These are phyloP conservation scores for Boechera retrofracta DNA, from an alignment of 345 rosid genomes.

Conservation along the genomic window DNA sequence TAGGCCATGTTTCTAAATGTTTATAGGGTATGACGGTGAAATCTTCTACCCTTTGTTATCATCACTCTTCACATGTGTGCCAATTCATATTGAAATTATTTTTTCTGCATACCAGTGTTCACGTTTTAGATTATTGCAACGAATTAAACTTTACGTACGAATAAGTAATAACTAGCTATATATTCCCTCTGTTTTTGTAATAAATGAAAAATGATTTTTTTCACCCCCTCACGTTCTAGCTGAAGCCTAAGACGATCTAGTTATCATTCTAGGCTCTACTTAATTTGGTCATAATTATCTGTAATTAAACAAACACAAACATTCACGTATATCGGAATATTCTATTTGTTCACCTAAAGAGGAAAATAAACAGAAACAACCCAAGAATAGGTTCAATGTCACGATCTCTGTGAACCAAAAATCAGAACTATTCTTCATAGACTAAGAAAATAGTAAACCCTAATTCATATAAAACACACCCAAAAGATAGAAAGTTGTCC, in stretches of 20 bases:
- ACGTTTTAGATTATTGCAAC: background rate
- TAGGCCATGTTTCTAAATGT: too few relatives aligned
- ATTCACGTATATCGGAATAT: conserved; percentile 26
- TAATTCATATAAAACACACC: conserved; percentile 16
- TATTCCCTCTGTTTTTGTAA: background rate
- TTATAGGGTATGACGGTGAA: background rate
- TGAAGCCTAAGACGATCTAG: conserved; percentile 25
- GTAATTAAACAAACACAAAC: conserved; percentile 18
- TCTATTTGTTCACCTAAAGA: conserved; percentile 26
- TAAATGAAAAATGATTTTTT: background rate
- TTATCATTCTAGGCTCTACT: conserved; percentile 11
- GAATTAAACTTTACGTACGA: conserved; percentile 8
- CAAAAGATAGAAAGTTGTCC: conserved; percentile 26
- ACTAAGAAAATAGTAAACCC: conserved; percentile 9
- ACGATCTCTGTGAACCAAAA: conserved; percentile 4
- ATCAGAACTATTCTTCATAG: conserved; percentile 5
- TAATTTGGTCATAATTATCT: background rate
- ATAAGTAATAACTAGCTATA: background rate
- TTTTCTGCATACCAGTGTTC: background rate
- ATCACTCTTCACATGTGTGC: background rate
- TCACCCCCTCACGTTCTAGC: background rate
- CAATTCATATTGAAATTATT: conserved; percentile 4
- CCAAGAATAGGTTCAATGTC: conserved; percentile 24
- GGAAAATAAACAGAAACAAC: conserved; percentile 27
- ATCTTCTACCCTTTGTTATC: background rate